Percentiles rank a stretch among this genome's conserved stretches.
These are phyloP conservation scores for Metschnikowia proteae DNA, from an alignment of 805 yeast genomes.

Conservation along the genomic window DNA sequence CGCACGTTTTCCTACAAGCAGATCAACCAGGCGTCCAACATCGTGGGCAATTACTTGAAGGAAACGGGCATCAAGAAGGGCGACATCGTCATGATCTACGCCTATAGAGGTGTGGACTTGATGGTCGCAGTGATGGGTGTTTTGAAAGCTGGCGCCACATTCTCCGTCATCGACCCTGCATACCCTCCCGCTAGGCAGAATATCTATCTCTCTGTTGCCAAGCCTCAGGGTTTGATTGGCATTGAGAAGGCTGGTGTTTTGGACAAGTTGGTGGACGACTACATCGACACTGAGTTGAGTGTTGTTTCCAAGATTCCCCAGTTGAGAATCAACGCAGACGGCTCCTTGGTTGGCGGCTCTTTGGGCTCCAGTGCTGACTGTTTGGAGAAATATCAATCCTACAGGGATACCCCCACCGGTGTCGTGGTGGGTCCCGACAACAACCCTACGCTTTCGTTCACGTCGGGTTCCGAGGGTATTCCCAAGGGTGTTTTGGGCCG, in stretches of 20 bases:
- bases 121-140: conserved; percentile 98
- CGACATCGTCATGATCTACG: conserved; percentile 96
- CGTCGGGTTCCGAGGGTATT: conserved; percentile 96
- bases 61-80: conserved; percentile 80
- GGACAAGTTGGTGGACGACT: conserved; percentile 73
- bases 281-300: conserved; percentile 66
- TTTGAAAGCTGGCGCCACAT: conserved; percentile 96
- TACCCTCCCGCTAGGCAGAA: conserved; percentile 98
- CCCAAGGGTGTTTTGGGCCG: conserved; percentile 99
- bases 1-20: conserved; percentile 81
- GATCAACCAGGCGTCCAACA: conserved; percentile 88
- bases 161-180: conserved; percentile 98
- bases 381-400: conserved; percentile 43
- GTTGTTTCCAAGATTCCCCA: conserved; percentile 74
- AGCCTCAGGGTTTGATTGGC: conserved; percentile 87
- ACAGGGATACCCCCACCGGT: conserved; percentile 64
- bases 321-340: conserved; percentile 73
- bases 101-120: conserved; percentile 94
- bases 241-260: conserved; percentile 85
- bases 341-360: conserved; percentile 60
- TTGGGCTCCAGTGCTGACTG: conserved; percentile 40
- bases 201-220: conserved; percentile 86
- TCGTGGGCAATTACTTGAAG: conserved; percentile 85
- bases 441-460: conserved; percentile 93
- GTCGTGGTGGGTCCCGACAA: conserved; percentile 96